Conservation (phyloP, 148 eudicot species). For the Rhododendron kiyosumense region DNA sequence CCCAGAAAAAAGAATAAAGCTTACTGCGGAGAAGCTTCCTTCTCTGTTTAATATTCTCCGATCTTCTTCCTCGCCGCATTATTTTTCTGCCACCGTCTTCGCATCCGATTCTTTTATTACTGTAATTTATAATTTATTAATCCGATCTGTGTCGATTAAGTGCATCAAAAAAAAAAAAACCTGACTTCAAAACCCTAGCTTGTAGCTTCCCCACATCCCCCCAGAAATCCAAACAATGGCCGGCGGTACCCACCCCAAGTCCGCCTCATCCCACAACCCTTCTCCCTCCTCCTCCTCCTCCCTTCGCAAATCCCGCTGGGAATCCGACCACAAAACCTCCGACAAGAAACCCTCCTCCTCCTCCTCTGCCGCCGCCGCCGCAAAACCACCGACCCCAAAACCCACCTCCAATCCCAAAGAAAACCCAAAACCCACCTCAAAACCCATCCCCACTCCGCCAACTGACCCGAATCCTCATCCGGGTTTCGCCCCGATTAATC, state of each 20-base stretch:
- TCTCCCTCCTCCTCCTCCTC: conserved; percentile 27
- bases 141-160: neutral
- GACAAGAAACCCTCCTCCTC: conserved; percentile 26
- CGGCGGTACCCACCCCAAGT: conserved; percentile 28
- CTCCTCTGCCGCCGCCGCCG: conserved; percentile 18
- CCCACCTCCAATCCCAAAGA: conserved; percentile 26
- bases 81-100: too few relatives aligned
- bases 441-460: conserved; percentile 22
- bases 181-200: conserved; percentile 5
- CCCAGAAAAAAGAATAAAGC: too few relatives aligned
- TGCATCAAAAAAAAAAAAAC: too few relatives aligned
- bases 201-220: neutral
- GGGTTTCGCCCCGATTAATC: conserved; percentile 15
- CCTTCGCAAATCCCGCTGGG: conserved; percentile 36
- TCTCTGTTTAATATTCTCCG: too few relatives aligned
- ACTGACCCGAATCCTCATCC: conserved; percentile 13
- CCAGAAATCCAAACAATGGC: conserved; percentile 20
- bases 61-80: too few relatives aligned
- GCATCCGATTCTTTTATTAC: too few relatives aligned
- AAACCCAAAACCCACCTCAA: conserved; percentile 19
- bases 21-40: too few relatives aligned
- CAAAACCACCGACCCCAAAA: conserved; percentile 20
- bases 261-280: conserved; percentile 18
- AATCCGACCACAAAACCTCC: conserved; percentile 17
- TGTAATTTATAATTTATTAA: too few relatives aligned